Conservation (phyloP, 2,329 filamentous ascomycete genomes). For the Colletotrichum siamense region DNA sequence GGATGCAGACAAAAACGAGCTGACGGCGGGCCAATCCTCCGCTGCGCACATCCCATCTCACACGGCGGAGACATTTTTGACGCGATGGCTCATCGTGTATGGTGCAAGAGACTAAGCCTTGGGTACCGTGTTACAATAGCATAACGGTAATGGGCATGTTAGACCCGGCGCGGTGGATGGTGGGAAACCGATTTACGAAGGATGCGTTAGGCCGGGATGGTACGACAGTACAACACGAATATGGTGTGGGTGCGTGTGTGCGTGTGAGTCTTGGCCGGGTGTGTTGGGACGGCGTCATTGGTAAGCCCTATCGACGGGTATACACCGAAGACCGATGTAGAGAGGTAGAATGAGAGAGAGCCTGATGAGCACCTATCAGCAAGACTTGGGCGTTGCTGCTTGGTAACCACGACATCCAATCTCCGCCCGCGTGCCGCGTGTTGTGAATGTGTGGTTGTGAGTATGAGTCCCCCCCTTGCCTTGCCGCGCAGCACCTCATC, state of each 20-base stretch:
- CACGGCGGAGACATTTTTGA: not conserved
- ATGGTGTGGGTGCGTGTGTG: not conserved
- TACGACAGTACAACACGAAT: not conserved
- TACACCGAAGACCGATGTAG: slow-evolving; percentile 2
- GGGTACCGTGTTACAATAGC: slow-evolving; percentile 4
- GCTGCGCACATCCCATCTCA: not conserved
- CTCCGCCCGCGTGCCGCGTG: slow-evolving; percentile 8
- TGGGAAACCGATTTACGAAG: not conserved
- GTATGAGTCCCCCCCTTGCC: not conserved
- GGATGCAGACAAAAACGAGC: not conserved
- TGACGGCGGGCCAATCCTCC: not conserved
- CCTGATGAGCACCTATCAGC: not conserved
- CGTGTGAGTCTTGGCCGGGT: not conserved
- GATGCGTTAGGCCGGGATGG: slow-evolving; percentile 11
- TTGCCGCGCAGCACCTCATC: not conserved
- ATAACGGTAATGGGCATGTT: not conserved
- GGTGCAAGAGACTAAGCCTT: not conserved
- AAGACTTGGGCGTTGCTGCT: slow-evolving; percentile 9
- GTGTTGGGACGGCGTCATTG: slow-evolving; percentile 7
- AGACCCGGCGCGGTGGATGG: not conserved
- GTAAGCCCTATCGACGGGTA: slow-evolving; percentile 1
- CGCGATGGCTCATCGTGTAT: slow-evolving; percentile 11
- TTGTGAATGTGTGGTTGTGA: not conserved
- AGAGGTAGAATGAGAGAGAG: not conserved
- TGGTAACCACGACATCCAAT: slow-evolving; percentile 13